Evolutionary conservation across 169 alveolate genomes (phyloP), one percentile per base, ranked within the genome.

Genomic region (Eimeria falciformis): DNA sequence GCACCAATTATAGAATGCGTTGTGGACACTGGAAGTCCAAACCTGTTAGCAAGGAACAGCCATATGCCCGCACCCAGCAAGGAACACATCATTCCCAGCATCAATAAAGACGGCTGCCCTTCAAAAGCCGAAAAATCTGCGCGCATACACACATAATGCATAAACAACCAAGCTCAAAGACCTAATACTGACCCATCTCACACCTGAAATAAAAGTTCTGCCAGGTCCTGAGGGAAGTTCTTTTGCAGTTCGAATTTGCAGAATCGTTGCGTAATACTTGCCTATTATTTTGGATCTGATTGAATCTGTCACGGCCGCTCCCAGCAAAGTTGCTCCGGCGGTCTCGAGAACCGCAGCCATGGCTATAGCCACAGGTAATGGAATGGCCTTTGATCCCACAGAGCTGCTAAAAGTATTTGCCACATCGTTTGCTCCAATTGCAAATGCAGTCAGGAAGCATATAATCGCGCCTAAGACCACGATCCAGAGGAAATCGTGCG

Each of bases 361-460:
- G 43, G 79, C 25, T 18, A 97, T 65, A 43, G 98, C 98, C 62
- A 81, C 93, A 56, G 94, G 79, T 25, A 97, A 94, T 37, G 95
- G 91, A 33, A 97, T 27, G 40, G 98, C 90, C 84, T 95, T 95
- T 43, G 97, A 90, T 29, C 98, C 98, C 25, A 97, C 95, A 7
- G 97, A 92, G 25, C 98, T 95, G 58, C 97, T 94, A 93, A 97
- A 96, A 12, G 97, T 94, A 45, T 97, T 97, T 56, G 98, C 98
- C 47, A 97, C 98, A 91, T 97, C 98, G 87, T 97, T 97, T 53
- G 98, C 98, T 40, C 98, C 98, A 11, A 97, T 97, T 53, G 92
- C 93, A 29, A 90, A 90, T n/a, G 91, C 91, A 2, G 84, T 90
- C 47, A 77, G 53, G 84, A 90, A 90, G 43, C 90, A 47, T 25